Evolutionary conservation across 2,329 filamentous ascomycete genomes (phyloP).

Genomic region (Beauveria sp.): DNA sequence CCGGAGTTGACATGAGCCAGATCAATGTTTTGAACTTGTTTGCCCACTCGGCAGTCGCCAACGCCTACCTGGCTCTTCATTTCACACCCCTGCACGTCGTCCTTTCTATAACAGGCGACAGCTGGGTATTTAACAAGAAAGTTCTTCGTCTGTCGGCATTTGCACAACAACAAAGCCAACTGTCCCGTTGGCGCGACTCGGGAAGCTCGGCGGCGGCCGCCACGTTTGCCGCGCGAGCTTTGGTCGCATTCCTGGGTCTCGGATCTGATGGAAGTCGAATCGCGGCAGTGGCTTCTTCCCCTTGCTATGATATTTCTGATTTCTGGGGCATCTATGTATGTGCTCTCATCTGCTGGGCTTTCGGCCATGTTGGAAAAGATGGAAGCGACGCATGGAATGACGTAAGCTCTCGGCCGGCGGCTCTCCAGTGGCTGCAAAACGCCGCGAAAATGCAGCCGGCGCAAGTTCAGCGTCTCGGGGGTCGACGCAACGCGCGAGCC

Average conservation of each 20-base stretch:
- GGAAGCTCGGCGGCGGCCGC: conserved; percentile 37
- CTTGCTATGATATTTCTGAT: conserved; percentile 35
- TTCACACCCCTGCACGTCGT: conserved; percentile 51
- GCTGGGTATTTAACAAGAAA: conserved; percentile 51
- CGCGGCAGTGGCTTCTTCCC: conserved; percentile 12
- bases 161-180: conserved; percentile 36
- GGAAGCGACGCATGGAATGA: conserved; percentile 13
- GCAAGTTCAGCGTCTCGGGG: conserved; percentile 31
- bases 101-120: conserved; percentile 50
- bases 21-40: conserved; percentile 34
- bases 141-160: conserved; percentile 37
- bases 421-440: conserved; percentile 30
- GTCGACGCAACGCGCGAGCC: conserved; percentile 33
- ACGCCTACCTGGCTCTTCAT: conserved; percentile 49
- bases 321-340: conserved; percentile 52
- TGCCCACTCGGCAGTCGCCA: conserved; percentile 35
- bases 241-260: conserved; percentile 37
- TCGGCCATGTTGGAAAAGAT: conserved; percentile 28
- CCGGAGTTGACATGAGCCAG: conserved; percentile 17
- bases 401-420: conserved; percentile 20
- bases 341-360: conserved; percentile 53
- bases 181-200: conserved; percentile 39
- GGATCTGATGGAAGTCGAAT: neutral
- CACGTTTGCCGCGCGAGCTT: conserved; percentile 43
- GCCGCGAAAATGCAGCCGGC: conserved; percentile 34